Base-by-base conservation (phyloP, 768 basidiomycete genomes). In the Suillus fuscotomentosus region DNA sequence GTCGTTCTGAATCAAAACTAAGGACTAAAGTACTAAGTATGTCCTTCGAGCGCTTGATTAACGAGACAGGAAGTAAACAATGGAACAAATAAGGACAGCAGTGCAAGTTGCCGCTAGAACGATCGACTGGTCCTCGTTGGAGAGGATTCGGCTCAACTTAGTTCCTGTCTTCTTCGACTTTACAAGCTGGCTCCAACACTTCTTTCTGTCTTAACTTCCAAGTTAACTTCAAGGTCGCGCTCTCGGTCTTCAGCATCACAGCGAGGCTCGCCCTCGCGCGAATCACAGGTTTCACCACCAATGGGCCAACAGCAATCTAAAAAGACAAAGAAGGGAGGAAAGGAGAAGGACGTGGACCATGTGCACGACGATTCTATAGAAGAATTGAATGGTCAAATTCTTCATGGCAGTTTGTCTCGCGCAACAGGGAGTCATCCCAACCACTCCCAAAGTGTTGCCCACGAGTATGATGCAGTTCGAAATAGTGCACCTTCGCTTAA, bases 241-340 rank as follows among this genome's bases (percentile, higher is more conserved):
- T 81, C 87, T 45, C 87, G 89, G 73, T 91, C 90, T 63, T 88
- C 89, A 43, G 85, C 86, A 75, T 89, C 90, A 54, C 85, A 86
- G 75, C 86, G 87, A 67, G 79, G 81, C 68, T 79, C 86, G 17
- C 79, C 81, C 2, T 60, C 77, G 1, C 48, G 74, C 43, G 63
- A 74, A 38, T 66, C 80, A 45, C 75, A 76, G 73, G 76, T 80
- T 68, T 75, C 80, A 67, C 81, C 81, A 65, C 82, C 80, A 71
- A 92, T 92, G 90, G 91, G 92, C 79, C 91, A 92, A 76, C 89
- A 90, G 79, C 86, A 88, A 72, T 93, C 91, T 69, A 92, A 90
- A 83, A 92, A 89, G 84, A 78, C 84, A 70, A 90, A 86, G 83
- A 91, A 89, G 79, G 77, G 79, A 61, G 77, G 79, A 64, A 91